Base-by-base conservation (phyloP, 2,329 filamentous ascomycete genomes). In the Verticillium nubilum region DNA sequence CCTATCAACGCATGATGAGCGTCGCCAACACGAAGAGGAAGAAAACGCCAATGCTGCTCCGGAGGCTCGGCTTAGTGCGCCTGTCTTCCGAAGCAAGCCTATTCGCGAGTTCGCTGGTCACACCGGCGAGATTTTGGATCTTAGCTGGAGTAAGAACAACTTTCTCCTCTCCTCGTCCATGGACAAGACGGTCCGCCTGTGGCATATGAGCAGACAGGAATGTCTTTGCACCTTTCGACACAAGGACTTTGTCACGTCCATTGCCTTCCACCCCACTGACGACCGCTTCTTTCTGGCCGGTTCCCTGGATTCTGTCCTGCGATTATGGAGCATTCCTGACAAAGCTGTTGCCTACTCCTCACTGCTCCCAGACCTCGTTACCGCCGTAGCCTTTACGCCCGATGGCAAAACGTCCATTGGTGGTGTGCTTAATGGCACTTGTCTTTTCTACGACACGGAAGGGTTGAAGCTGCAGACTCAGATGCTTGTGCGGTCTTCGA, bases 121-220 rank as follows among this genome's bases (percentile, higher is more conserved):
- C 70, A 88, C 86, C 0, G 88, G 89, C 17, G 93, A 96, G 66
- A 86, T 99, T 5, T 77, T 99, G 64, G 94, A 97, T 70, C 73
- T 99, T 61, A 96, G 91, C 72, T 99, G 95, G 95, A 98, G 94
- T 78, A 99, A 98, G 80, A 99, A 99, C 74, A 97, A 96, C 72
- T 99, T 99, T 67, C 75, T 99, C 28, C 80, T 99, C 17, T 97
- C 94, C 3, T 96, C 93, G 0, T 97, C 93, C 0, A 97, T 98
- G 92, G 95, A 99, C 72, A 97, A 97, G 78, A 97, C 93, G 0
- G 95, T 99, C 13, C 85, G 92, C 15, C 74, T 99, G 54, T 99
- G 95, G 94, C 95, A 99, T 73, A 82, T 95, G 63, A 94, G 86
- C 69, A 83, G 94, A 57, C 74, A 82, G 3, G 93, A 98, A 68